phyloP scores from a whole-genome alignment of 2,329 filamentous ascomycete genomes.

The Aspergillus eucalypticola region DNA sequence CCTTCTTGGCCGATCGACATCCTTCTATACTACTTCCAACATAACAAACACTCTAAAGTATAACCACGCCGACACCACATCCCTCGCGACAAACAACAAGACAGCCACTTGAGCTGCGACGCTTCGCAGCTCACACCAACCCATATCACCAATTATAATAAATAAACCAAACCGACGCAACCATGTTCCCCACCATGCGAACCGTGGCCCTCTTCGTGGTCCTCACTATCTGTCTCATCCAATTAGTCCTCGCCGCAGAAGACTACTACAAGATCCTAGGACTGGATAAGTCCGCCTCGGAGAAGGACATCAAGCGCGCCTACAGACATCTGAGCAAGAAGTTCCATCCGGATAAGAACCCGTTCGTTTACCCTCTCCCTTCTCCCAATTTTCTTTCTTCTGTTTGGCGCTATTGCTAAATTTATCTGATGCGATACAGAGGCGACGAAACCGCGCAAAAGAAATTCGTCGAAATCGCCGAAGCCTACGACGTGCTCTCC shows the following conservation, averaged over 20 bases:
- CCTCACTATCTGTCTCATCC: slow-evolving; percentile 39
- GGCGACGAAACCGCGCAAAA: slow-evolving; percentile 76
- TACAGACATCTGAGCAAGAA: slow-evolving; percentile 93
- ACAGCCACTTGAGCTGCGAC: neutral
- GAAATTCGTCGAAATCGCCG: slow-evolving; percentile 90
- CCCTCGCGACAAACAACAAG: neutral
- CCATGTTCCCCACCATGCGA: slow-evolving; percentile 33
- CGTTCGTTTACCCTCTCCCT: slow-evolving; percentile 57
- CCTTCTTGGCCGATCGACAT: neutral
- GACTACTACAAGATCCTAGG: slow-evolving; percentile 71
- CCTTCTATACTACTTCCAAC: neutral
- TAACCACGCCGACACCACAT: neutral
- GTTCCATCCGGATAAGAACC: slow-evolving; percentile 97
- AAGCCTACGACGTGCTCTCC: slow-evolving; percentile 91
- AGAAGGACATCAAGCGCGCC: slow-evolving; percentile 88
- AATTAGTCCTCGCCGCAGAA: slow-evolving; percentile 44
- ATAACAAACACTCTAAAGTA: neutral
- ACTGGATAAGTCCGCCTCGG: slow-evolving; percentile 74
- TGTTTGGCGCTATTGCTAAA: neutral
- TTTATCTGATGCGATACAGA: slow-evolving; percentile 45
- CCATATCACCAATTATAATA: neutral
- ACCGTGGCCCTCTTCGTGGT: slow-evolving; percentile 33
- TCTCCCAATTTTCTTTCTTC: neutral
- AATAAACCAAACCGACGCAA: neutral
- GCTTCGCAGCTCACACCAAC: neutral